phyloP scores from a whole-genome alignment of 2,329 filamentous ascomycete species.

The Blastomyces parvus region DNA sequence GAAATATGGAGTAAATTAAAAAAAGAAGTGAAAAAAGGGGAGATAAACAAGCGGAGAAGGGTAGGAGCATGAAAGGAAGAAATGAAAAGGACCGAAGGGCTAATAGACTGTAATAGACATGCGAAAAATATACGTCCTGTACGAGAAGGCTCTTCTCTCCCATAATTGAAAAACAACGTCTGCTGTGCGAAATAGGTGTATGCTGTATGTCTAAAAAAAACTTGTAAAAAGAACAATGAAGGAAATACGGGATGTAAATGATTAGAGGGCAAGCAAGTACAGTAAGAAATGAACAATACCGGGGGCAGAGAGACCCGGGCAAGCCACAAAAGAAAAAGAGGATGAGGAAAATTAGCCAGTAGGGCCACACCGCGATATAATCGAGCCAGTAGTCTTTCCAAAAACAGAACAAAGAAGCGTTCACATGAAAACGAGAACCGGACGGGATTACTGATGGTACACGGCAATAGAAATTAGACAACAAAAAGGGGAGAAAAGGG shows the following conservation, averaged over 20 bases:
- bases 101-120: constrained; percentile 10
- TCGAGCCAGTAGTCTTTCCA: not conserved
- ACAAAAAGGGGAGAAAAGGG: not conserved
- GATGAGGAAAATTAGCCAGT: not conserved
- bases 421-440: not conserved
- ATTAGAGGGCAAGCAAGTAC: not conserved
- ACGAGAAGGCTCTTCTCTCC: constrained; percentile 6
- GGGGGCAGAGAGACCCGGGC: not conserved
- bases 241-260: not conserved
- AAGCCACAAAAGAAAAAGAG: not conserved
- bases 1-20: constrained; percentile 11
- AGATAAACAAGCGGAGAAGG: constrained; percentile 17
- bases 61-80: constrained; percentile 1
- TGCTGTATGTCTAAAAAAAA: constrained; percentile 17
- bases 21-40: constrained; percentile 10
- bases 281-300: not conserved
- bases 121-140: constrained; percentile 15
- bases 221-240: not conserved
- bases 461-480: not conserved
- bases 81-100: not conserved
- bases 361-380: not conserved
- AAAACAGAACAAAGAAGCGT: not conserved
- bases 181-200: constrained; percentile 17
- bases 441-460: not conserved
- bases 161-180: constrained; percentile 1